Evolutionary conservation across 306 rosid species (phyloP), one percentile per base, ranked within the genome.

Genomic region (Citrullus colocynthis): DNA sequence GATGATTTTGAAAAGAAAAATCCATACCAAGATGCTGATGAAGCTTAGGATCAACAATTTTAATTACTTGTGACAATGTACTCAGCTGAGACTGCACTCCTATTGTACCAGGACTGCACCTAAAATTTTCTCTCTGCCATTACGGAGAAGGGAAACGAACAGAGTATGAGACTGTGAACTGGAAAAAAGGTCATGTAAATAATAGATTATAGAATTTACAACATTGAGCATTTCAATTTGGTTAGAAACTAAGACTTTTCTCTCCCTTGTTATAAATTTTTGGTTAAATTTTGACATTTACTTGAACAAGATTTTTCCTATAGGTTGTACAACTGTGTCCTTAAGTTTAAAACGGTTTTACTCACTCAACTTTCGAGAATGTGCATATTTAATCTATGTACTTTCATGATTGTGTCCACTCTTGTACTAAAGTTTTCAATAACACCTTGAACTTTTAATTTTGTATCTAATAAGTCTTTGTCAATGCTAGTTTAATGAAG

Each of bases 51-150:
- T 94, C 93, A 78, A 92, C 89, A 42, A 85, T 87, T 88, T 83
- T 92, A 82, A 94, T 88, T 83, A 92, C 90, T 89, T 94, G 98
- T 80, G 98, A 90, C 78, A 92, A 96, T 36, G 95, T 88, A 81
- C 90, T 63, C 88, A 92, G 87, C 84, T 94, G 98, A 84, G 95
- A 79, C 85, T 94, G 98, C 83, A 94, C 96, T 57, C 98, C 98
- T 78, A 94, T 90, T 37, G 96, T 89, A 80, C 87, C 88, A 58
- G 95, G 80, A 79, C 70, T 83, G 85, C 85, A 79, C 87, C 88
- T 89, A 88, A 94, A 94, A 84, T 92, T 94, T 72, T 89, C 96
- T 92, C 97, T 89, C 97, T 94, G 87, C 83, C 41, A 80, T 70
- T 42, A 3, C 37, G 57, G 18, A 42, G 11, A 6, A 55, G 4